Base-by-base conservation (phyloP, 805 yeast genomes). In the Yarrowia porcina region DNA sequence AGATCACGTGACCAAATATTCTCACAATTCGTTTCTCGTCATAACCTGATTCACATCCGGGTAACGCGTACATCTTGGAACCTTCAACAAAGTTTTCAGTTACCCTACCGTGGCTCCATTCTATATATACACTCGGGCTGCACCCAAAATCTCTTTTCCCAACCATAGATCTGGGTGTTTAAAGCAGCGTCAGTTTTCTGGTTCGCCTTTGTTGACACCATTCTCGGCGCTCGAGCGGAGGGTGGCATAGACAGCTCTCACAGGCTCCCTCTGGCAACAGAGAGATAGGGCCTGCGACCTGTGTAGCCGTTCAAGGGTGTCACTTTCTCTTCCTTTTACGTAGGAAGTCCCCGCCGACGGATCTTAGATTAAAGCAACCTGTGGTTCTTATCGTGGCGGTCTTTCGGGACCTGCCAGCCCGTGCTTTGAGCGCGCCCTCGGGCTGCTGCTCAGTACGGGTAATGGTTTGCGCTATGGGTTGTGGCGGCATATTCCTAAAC, bases 401-500 rank as follows among this genome's bases (percentile, higher is more conserved):
- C 39, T 9, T 33, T 52, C 20, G 47, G 10, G 21, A 15, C 30
- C 15, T 15, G 49, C 82, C 82, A 77, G 77, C 75, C 76, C 75
- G 74, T 70, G 75, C 74, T 72, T 72, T 68, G 73, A 71, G 72
- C 73, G 70, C 73, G 71, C 70, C 67, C 64, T 59, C 59, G 68
- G 59, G 56, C 71, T 73, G 74, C 50, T 64, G 66, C 52, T 67
- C 69, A 75, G 83, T 85, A 89, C 85, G 86, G 89, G 87, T 79
- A 81, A 87, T 78, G 77, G 72, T 73, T 76, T 78, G 82, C 77
- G 75, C 49, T 39, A 21, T 39, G 21, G 49, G 61, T 39, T 82
- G 86, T 78, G 80, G 96, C 97, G 84, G 93, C 96, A 93, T 93
- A 93, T 93, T 93, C 98, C 98, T 93, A 88, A 82, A 90, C 97